Conservation (phyloP, 1,284 basidiomycete species). For the Lentinus polychrous region DNA sequence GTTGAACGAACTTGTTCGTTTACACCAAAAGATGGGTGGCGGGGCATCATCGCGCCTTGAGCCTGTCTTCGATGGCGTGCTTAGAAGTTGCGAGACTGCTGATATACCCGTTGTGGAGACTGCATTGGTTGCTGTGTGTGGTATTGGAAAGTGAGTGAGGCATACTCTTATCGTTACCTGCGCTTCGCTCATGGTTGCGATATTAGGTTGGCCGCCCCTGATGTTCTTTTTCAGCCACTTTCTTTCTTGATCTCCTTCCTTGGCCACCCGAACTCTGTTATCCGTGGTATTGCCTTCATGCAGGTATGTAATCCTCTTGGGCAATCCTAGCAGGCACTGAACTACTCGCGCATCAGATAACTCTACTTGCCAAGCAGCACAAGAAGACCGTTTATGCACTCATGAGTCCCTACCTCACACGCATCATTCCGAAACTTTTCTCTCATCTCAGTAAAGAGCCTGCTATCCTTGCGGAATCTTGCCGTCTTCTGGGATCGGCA, state of each 20-base stretch:
- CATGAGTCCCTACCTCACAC: slow-evolving; percentile 55
- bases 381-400: slow-evolving; percentile 67
- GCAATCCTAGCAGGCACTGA: neutral
- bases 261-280: slow-evolving; percentile 55
- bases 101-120: slow-evolving; percentile 52
- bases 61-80: slow-evolving; percentile 39
- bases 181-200: slow-evolving; percentile 3
- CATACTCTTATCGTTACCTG: slow-evolving; percentile 1
- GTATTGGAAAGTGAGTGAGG: slow-evolving; percentile 52
- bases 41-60: slow-evolving; percentile 30
- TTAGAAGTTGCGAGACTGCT: slow-evolving; percentile 37
- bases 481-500: slow-evolving; percentile 51
- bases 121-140: slow-evolving; percentile 49
- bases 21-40: slow-evolving; percentile 27
- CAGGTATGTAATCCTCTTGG: slow-evolving; percentile 41
- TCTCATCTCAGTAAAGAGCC: slow-evolving; percentile 36
- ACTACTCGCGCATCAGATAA: slow-evolving; percentile 38
- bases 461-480: slow-evolving; percentile 51
- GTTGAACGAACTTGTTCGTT: slow-evolving; percentile 40
- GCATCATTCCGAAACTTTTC: slow-evolving; percentile 50
- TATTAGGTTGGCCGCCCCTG: slow-evolving; percentile 40
- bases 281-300: slow-evolving; percentile 64
- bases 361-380: slow-evolving; percentile 47
- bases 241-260: slow-evolving; percentile 66
- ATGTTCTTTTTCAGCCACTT: slow-evolving; percentile 54